Base-by-base conservation (phyloP, 352 stramenopile species). In the Pythium oligandrum region DNA sequence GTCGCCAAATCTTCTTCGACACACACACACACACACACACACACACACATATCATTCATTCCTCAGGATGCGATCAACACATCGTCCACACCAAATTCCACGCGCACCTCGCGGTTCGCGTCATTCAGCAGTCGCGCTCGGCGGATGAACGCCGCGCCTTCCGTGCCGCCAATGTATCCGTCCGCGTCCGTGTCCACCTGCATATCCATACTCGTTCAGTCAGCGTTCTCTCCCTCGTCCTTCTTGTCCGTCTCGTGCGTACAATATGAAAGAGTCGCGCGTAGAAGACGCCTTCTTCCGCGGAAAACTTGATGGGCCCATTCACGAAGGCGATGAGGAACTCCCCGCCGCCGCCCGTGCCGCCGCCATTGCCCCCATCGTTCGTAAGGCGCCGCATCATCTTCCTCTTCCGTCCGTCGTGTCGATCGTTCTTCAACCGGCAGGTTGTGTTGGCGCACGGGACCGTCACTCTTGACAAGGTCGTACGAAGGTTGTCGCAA, bases 211-310 rank as follows among this genome's bases (percentile, higher is more conserved):
- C 38, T 12, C 12, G 12, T 42, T 42, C 38, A 42, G 12, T 8
- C 38, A 12, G 38, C 0, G 12, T 42, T 42, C 38, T 12, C 38
- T 42, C 7, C 38, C 7, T 42, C 38, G 12, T 12, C 38, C 7
- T 0, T 26, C 0, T 26, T 26, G 17, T 26, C 17, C 17, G 17
- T 42, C 7, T 12, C 12, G 12, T 42, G n/a, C 75, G 60, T 67
- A 94, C 83, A 53, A 94, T 90, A 49, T 94, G 83, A 55, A 94
- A 94, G 31, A 94, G 58, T 0, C 79, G 76, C 32, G 81, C 69
- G 68, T 91, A 94, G 31, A 94, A 64, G 36, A 86, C 77, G 48
- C 83, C 83, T 59, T 94, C 83, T 48, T 89, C 81, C 51, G 70
- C 87, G 11, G 73, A 66, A 56, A 94, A 94, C 64, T 85, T 90